Percentiles rank a stretch among this genome's conserved stretches.
Evolutionary conservation across 1,284 basidiomycete genomes (phyloP).

Genomic region (Abortiporus biennis): DNA sequence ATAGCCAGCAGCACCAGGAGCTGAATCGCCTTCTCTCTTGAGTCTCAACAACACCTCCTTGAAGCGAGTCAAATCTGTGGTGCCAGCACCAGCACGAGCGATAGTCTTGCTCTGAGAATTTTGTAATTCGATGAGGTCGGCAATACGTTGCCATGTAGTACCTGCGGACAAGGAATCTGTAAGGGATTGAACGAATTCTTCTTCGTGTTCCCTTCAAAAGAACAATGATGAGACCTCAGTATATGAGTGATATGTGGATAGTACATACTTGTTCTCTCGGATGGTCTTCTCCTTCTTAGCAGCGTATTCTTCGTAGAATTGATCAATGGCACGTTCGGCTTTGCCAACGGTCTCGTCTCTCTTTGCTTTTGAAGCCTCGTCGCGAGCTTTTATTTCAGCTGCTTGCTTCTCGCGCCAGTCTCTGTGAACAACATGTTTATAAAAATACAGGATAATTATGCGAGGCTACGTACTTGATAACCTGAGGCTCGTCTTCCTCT

Average conservation of each 20-base stretch:
- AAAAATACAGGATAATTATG: slow-evolving; percentile 2
- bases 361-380: slow-evolving; percentile 72
- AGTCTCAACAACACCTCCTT: slow-evolving; percentile 87
- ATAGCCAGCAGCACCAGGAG: slow-evolving; percentile 90
- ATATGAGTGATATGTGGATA: not conserved
- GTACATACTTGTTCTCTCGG: slow-evolving; percentile 90
- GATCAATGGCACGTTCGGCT: slow-evolving; percentile 91
- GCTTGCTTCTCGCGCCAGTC: slow-evolving; percentile 88
- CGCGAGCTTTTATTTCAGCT: slow-evolving; percentile 78
- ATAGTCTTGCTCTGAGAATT: slow-evolving; percentile 98
- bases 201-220: slow-evolving; percentile 75
- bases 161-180: slow-evolving; percentile 80
- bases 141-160: slow-evolving; percentile 95
- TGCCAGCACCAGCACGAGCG: slow-evolving; percentile 81
- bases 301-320: slow-evolving; percentile 94
- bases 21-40: slow-evolving; percentile 83
- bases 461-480: slow-evolving; percentile 61
- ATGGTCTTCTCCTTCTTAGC: slow-evolving; percentile 91
- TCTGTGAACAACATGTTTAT: slow-evolving; percentile 31
- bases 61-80: slow-evolving; percentile 85
- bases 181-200: slow-evolving; percentile 70
- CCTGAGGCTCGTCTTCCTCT: slow-evolving; percentile 82
- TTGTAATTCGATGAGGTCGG: slow-evolving; percentile 81
- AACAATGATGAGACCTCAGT: not conserved
- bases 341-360: slow-evolving; percentile 84